Percentiles rank a stretch among this genome's conserved stretches.
These are phyloP conservation scores for Mycena pura DNA, from an alignment of 768 basidiomycete genomes.

Conservation along the genomic window DNA sequence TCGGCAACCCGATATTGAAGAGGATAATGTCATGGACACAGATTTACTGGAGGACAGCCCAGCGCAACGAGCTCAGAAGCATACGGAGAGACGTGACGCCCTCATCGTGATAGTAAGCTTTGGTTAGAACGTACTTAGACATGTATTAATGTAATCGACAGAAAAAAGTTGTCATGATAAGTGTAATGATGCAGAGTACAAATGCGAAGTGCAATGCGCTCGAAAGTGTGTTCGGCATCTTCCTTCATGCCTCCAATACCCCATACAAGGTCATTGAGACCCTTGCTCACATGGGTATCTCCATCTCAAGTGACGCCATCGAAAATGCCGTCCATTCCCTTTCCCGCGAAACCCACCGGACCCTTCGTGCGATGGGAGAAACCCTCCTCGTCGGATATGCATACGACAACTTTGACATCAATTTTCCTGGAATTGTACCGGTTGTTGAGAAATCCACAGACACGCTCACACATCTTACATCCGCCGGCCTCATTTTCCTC, in stretches of 20 bases:
- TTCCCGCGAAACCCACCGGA: constrained; percentile 10
- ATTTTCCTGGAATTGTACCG: constrained; percentile 18
- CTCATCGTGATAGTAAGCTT: background rate
- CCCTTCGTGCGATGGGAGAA: constrained; percentile 4
- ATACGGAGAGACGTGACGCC: background rate
- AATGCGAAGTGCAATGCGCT: constrained; percentile 29
- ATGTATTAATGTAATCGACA: too few relatives aligned
- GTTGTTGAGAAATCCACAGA: constrained; percentile 16
- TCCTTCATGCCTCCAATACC: constrained; percentile 29
- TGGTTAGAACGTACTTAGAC: too few relatives aligned
- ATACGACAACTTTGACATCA: constrained; percentile 31
- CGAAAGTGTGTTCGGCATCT: constrained; percentile 30
- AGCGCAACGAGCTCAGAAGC: background rate
- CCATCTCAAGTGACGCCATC: constrained; percentile 28
- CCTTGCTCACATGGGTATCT: constrained; percentile 28
- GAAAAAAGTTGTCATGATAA: constrained; percentile 8
- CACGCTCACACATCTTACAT: constrained; percentile 27
- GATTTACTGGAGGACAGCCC: background rate
- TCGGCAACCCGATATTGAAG: too few relatives aligned
- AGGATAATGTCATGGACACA: background rate
- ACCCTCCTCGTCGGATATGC: constrained; percentile 15
- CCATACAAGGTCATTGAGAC: constrained; percentile 35
- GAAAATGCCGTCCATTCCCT: constrained; percentile 26
- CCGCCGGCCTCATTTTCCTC: constrained; percentile 22
- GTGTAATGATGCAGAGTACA: constrained; percentile 10